Conservation (phyloP, 768 basidiomycete species). For the Kwoniella pini region DNA sequence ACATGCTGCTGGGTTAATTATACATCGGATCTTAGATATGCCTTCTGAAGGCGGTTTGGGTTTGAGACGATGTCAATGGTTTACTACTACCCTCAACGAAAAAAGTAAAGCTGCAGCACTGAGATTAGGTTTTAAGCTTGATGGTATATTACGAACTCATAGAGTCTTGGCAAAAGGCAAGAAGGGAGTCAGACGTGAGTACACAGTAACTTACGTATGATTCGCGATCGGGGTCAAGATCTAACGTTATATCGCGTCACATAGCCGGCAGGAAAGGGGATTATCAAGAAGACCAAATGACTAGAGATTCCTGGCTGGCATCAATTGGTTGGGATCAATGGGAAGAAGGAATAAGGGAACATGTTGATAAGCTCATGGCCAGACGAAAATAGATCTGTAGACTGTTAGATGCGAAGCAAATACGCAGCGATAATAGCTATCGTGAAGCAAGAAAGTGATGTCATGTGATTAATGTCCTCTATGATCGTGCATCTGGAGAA, state of each 20-base stretch:
- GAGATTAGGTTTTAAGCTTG: slow-evolving; percentile 32
- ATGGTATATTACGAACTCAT: slow-evolving; percentile 24
- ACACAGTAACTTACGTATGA: neutral
- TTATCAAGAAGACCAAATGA: slow-evolving; percentile 22
- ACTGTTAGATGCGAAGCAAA: no score
- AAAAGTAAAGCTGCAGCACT: slow-evolving; percentile 24
- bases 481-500: no score
- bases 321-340: slow-evolving; percentile 42
- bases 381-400: slow-evolving; percentile 17
- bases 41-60: slow-evolving; percentile 28
- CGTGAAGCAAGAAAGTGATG: no score
- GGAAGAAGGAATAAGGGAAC: slow-evolving; percentile 28
- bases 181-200: slow-evolving; percentile 24
- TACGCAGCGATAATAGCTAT: no score
- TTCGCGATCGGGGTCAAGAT: neutral
- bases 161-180: slow-evolving; percentile 19
- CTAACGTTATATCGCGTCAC: neutral
- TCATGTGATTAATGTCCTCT: no score
- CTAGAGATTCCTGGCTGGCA: slow-evolving; percentile 44
- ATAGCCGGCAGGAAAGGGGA: slow-evolving; percentile 30
- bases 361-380: slow-evolving; percentile 36
- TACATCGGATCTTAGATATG: slow-evolving; percentile 34
- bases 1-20: slow-evolving; percentile 31
- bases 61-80: slow-evolving; percentile 35
- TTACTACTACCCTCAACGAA: slow-evolving; percentile 28